phyloP scores from a whole-genome alignment of 225 moss, liverwort and hornwort species.

The Straminergon stramineum region DNA sequence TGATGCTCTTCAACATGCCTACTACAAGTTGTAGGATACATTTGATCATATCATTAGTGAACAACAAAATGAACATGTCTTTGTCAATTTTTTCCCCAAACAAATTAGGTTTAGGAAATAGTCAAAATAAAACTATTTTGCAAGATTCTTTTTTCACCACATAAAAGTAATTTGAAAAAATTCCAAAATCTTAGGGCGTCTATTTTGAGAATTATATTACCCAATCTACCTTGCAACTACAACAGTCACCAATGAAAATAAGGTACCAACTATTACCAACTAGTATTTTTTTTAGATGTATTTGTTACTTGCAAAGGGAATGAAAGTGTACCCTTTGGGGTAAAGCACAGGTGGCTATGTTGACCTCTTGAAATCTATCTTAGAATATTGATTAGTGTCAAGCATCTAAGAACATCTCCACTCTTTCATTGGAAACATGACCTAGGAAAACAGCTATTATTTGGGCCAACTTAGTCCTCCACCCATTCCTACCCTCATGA shows the following conservation, averaged over 20 bases:
- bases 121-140: neutral
- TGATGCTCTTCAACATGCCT: neutral
- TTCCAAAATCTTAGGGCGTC: too few relatives aligned
- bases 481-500: too few relatives aligned
- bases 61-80: rapidly evolving
- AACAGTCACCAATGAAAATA: neutral
- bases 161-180: neutral
- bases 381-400: neutral
- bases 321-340: neutral
- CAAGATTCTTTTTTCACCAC: neutral
- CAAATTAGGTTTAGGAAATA: neutral
- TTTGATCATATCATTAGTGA: neutral
- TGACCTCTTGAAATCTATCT: neutral
- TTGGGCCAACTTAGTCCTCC: too few relatives aligned
- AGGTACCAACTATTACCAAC: neutral
- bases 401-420: neutral
- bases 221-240: neutral
- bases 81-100: neutral
- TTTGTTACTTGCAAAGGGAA: neutral
- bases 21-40: neutral
- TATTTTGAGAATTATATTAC: neutral
- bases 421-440: too few relatives aligned
- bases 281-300: neutral
- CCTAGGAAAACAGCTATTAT: too few relatives aligned
- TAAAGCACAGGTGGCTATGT: neutral